Conservation (phyloP, 2,329 filamentous ascomycete species). For the Fusarium buxicola region DNA sequence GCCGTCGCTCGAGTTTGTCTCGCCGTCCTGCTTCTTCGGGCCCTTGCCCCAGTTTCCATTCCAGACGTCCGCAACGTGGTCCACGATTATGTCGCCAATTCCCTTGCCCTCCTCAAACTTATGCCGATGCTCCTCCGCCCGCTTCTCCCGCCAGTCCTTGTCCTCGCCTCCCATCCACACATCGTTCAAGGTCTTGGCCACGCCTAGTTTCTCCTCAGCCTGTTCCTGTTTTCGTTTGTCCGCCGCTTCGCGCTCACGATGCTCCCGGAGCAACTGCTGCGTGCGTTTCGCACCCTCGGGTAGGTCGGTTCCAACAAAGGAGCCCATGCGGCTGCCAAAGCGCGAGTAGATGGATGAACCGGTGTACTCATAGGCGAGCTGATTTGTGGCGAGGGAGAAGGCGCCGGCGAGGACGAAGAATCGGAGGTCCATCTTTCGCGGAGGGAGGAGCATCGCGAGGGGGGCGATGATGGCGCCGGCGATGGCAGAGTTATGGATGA, state of each 20-base stretch:
- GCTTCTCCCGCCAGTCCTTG: constrained; percentile 66
- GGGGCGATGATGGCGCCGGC: constrained; percentile 61
- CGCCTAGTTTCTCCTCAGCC: constrained; percentile 49
- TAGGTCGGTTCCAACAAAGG: constrained; percentile 64
- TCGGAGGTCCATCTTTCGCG: constrained; percentile 63
- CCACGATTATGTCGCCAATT: constrained; percentile 66
- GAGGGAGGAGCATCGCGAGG: constrained; percentile 62
- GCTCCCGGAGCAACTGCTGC: constrained; percentile 60
- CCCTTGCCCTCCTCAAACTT: constrained; percentile 67
- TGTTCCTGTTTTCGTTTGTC: constrained; percentile 29
- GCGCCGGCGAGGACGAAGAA: constrained; percentile 62
- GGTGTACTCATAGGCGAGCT: constrained; percentile 67
- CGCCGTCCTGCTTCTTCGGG: constrained; percentile 46
- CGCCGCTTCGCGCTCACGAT: constrained; percentile 55
- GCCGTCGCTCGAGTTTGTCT: constrained; percentile 27
- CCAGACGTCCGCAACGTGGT: constrained; percentile 68
- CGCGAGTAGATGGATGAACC: constrained; percentile 64
- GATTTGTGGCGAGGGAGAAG: constrained; percentile 65
- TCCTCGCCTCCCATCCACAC: constrained; percentile 70
- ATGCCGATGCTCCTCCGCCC: constrained; percentile 63
- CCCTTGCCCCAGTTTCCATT: constrained; percentile 52
- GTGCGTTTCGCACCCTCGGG: constrained; percentile 66
- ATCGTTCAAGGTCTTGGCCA: constrained; percentile 54
- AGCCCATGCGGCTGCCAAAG: constrained; percentile 56
- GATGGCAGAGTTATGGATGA: constrained; percentile 62